A percentile compares a stretch with the other conserved stretches of the same genome.
These are phyloP conservation scores for Escovopsis sp. DNA, from an alignment of 2,329 filamentous ascomycete species.

Conservation along the genomic window DNA sequence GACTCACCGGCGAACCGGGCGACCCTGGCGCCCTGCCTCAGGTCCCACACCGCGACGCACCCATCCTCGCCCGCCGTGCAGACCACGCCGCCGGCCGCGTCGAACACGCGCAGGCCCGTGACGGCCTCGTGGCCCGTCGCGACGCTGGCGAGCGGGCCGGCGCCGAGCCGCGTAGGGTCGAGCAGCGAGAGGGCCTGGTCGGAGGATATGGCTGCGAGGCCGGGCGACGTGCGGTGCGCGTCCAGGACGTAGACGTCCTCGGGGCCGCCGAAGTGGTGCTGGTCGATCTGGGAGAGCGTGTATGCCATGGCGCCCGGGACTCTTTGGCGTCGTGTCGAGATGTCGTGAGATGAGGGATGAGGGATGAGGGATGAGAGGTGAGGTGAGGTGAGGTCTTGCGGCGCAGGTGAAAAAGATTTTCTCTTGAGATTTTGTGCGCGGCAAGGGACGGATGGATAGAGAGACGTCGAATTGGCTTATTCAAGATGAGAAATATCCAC, in stretches of 20 bases:
- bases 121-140: constrained; percentile 45
- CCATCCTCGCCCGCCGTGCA: constrained; percentile 62
- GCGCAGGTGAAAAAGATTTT: too few species aligned
- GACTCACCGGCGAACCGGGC: constrained; percentile 32
- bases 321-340: too few species aligned
- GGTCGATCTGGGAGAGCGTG: constrained; percentile 18
- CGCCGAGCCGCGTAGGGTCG: constrained; percentile 40
- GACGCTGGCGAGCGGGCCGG: constrained; percentile 33
- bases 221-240: constrained; percentile 33
- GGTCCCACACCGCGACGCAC: constrained; percentile 50
- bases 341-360: too few species aligned
- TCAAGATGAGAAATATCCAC: too few species aligned
- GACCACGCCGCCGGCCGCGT: constrained; percentile 36
- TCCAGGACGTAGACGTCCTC: constrained; percentile 42
- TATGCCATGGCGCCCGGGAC: constrained; percentile 15
- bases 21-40: constrained; percentile 32
- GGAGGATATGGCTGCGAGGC: constrained; percentile 50
- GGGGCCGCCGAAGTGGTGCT: constrained; percentile 13
- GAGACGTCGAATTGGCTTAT: too few species aligned
- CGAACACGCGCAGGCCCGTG: constrained; percentile 44
- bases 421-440: too few species aligned
- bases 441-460: too few species aligned
- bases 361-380: too few species aligned
- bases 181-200: constrained; percentile 57
- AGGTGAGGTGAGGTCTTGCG: too few species aligned